phyloP scores from a whole-genome alignment of 108 stramenopile genomes.

The Cyclotella atomus region DNA sequence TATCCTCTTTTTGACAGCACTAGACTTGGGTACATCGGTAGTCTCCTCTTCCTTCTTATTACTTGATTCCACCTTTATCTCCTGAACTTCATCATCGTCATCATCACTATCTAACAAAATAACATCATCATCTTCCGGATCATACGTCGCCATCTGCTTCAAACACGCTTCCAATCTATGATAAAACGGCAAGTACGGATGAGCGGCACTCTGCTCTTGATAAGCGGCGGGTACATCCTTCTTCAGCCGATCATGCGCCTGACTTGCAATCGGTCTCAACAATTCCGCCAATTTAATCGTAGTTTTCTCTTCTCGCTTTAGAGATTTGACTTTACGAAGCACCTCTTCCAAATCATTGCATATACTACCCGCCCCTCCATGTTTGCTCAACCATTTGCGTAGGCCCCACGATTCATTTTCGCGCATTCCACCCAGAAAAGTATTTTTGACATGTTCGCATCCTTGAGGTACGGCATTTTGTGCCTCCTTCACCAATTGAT shows the following conservation, averaged over 20 bases:
- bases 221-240: slow-evolving; percentile 85
- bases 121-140: slow-evolving; percentile 87
- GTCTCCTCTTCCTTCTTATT: not conserved
- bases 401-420: slow-evolving; percentile 91
- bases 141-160: slow-evolving; percentile 80
- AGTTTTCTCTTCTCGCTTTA: slow-evolving; percentile 52
- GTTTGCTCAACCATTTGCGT: slow-evolving; percentile 83
- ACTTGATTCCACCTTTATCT: slow-evolving; percentile 17
- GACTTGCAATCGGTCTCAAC: slow-evolving; percentile 69
- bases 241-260: slow-evolving; percentile 66
- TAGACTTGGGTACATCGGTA: not conserved
- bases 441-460: slow-evolving; percentile 82
- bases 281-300: slow-evolving; percentile 67
- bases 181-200: slow-evolving; percentile 91
- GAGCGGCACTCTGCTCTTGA: slow-evolving; percentile 83
- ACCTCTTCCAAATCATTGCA: slow-evolving; percentile 87
- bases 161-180: slow-evolving; percentile 82
- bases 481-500: slow-evolving; percentile 63
- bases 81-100: slow-evolving; percentile 33
- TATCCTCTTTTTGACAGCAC: slow-evolving; percentile 7
- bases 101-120: slow-evolving; percentile 81
- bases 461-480: slow-evolving; percentile 53
- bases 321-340: slow-evolving; percentile 56
- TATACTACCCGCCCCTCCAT: slow-evolving; percentile 80
- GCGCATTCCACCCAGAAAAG: slow-evolving; percentile 88